phyloP scores from a whole-genome alignment of 129 eudicot species.

The Calendula officinalis region DNA sequence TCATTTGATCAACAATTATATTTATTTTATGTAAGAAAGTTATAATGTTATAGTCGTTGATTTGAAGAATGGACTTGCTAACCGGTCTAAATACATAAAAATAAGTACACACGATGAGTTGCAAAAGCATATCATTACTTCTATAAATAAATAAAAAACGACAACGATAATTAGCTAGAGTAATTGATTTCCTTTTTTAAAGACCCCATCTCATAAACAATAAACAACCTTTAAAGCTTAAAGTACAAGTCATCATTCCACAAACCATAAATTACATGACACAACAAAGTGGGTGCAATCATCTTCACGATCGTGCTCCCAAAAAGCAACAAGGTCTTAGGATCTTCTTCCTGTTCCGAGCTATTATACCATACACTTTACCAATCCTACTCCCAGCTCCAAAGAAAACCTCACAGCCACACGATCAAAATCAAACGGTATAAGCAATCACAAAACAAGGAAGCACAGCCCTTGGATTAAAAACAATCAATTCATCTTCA shows the following conservation, averaged over 20 bases:
- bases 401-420: constrained; percentile 26
- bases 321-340: constrained; percentile 36
- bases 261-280: constrained; percentile 29
- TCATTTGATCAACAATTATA: no score
- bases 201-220: constrained; percentile 18
- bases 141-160: not conserved
- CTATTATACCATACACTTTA: constrained; percentile 10
- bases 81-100: no score
- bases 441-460: constrained; percentile 91
- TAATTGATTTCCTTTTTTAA: not conserved
- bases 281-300: constrained; percentile 39
- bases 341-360: constrained; percentile 35
- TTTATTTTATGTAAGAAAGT: no score
- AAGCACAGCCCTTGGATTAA: constrained; percentile 93
- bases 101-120: no score
- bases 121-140: no score
- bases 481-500: constrained; percentile 76
- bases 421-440: constrained; percentile 51
- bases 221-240: constrained; percentile 27
- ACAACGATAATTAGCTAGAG: not conserved
- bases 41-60: no score
- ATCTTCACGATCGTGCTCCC: constrained; percentile 31
- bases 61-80: no score
- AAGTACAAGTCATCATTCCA: constrained; percentile 32
- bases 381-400: constrained; percentile 13